Conservation (phyloP, 1,284 basidiomycete genomes). For the Tausonia pullulans region DNA sequence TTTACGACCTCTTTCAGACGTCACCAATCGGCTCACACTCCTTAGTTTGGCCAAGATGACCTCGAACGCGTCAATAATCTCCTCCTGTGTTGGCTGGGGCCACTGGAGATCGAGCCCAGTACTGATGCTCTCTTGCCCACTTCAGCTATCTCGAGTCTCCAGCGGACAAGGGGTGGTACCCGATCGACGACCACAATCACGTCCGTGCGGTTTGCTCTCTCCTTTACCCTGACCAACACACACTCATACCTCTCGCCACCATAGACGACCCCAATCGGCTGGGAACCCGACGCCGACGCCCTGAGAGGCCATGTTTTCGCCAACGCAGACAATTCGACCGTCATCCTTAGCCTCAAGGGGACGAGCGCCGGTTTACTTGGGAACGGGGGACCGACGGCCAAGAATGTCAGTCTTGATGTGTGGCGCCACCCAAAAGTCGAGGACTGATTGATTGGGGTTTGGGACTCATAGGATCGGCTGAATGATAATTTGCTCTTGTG, state of each 20-base stretch:
- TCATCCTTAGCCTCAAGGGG: constrained; percentile 88
- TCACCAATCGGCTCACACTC: constrained; percentile 63
- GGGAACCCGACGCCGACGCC: constrained; percentile 77
- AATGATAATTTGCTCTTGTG: constrained; percentile 17
- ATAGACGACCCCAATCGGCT: constrained; percentile 77
- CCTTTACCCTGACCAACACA: constrained; percentile 3
- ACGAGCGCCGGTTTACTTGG: constrained; percentile 73
- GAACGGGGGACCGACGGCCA: constrained; percentile 69
- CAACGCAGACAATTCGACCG: constrained; percentile 67
- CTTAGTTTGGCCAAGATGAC: constrained; percentile 86
- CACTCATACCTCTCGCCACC: constrained; percentile 2
- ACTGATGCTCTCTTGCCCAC: not conserved
- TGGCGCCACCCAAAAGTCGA: not conserved
- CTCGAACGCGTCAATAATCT: constrained; percentile 67
- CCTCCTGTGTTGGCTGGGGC: not conserved
- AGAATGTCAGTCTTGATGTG: constrained; percentile 43
- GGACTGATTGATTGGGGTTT: not conserved
- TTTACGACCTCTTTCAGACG: constrained; percentile 36
- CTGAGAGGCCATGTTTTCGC: constrained; percentile 87
- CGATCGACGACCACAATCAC: constrained; percentile 53
- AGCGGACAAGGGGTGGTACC: constrained; percentile 62
- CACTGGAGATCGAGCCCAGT: too few relatives aligned
- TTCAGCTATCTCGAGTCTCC: not conserved
- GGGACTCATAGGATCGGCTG: constrained; percentile 8
- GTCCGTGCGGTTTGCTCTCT: constrained; percentile 38